Conservation (phyloP, 2,329 filamentous ascomycete species). For the Paecilomyces sp. region DNA sequence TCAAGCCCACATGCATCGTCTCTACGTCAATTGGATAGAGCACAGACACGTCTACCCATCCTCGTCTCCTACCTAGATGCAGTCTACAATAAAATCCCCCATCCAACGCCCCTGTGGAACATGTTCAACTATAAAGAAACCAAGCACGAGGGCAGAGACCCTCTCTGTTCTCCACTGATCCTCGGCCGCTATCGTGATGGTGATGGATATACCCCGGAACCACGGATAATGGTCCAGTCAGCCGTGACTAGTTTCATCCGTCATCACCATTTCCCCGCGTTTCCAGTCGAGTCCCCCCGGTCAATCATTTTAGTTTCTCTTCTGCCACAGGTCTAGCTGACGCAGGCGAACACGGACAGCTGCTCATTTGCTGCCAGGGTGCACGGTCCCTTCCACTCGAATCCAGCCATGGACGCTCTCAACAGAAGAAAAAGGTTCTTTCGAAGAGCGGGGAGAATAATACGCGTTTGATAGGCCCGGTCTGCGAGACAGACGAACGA, state of each 20-base stretch:
- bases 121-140: neutral
- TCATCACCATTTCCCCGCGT: neutral
- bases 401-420: neutral
- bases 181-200: neutral
- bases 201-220: too few species aligned
- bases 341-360: neutral
- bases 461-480: neutral
- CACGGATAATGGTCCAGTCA: neutral
- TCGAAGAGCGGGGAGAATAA: neutral
- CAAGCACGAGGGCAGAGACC: neutral
- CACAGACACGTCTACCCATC: too few species aligned
- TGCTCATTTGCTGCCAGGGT: neutral
- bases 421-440: neutral
- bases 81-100: neutral
- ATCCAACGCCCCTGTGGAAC: neutral
- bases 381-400: neutral
- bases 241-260: neutral
- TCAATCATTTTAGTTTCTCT: neutral
- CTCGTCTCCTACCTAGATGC: too few species aligned
- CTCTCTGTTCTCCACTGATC: neutral
- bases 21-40: too few species aligned
- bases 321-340: neutral
- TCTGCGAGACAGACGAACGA: too few species aligned
- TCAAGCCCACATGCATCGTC: too few species aligned
- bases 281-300: neutral